Base-by-base conservation (phyloP, 2,329 filamentous ascomycete species). In the Ceratocystis variospora region DNA sequence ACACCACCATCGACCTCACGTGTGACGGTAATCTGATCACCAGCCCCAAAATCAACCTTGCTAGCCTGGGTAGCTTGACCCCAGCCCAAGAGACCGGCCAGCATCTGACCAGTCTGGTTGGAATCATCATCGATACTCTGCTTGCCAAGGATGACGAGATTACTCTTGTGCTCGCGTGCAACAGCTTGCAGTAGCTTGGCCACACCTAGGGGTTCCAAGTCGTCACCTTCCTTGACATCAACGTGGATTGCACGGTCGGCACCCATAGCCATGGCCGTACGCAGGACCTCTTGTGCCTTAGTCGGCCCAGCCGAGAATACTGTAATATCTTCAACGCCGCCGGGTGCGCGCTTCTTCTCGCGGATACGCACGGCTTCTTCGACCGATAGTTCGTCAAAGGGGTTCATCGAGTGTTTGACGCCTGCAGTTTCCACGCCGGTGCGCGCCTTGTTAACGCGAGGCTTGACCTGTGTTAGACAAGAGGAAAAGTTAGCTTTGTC, bases 321-420 rank as follows among this genome's bases (percentile, higher is more conserved):
- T 75, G 94, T 86, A 74, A 99, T 97, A 76, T 96, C 91, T 71
- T 91, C 87, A 69, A 99, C 92, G 72, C 87, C 87, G 70, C 83
- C 80, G 19, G 85, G 82, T 19, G 85, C 84, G 66, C 78, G 76
- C 76, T 89, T 88, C 80, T 89, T 88, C 77, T 97, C 93, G 76
- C 94, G 92, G 74, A 99, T 88, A 50, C 90, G 90, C 63, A 96
- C 89, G 63, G 92, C 90, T 80, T 97, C 94, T 79, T 99, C 94
- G 76, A 99, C 86, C 55, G 91, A 95, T 73, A 99, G 89, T 77
- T 99, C 94, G 81, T 99, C 94, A 79, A 99, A 99, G 22, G 94
- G 94, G 82, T 97, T 99, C 85, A 99, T 93, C 75, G 87, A 92
- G 83, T 97, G 93, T 79, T 97, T 97, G 73, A 97, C 91, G 71